A percentile compares a stretch with the other conserved stretches of the same genome.
These are phyloP conservation scores for Hibiscus syriacus DNA, from an alignment of 345 rosid species.

Conservation along the genomic window DNA sequence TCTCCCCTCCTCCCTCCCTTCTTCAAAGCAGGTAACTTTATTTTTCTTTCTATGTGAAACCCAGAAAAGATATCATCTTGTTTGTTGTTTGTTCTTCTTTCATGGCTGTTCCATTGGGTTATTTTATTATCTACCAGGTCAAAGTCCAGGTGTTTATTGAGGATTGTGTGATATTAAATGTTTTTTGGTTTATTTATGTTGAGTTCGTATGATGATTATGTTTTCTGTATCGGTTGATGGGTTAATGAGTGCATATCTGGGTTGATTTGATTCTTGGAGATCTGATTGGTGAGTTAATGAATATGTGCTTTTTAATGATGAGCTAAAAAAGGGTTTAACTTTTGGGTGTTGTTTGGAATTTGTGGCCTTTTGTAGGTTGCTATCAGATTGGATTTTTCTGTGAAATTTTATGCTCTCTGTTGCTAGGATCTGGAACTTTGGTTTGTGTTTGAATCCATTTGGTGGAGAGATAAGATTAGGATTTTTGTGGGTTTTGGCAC, in stretches of 20 bases:
- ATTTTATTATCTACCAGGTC: slow-evolving; percentile 10
- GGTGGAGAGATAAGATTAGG: slow-evolving; percentile 20
- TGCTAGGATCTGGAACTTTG: slow-evolving; percentile 19
- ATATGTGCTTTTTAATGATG: background rate
- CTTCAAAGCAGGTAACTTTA: too few relatives aligned
- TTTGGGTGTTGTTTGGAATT: slow-evolving; percentile 2
- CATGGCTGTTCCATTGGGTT: slow-evolving; percentile 25
- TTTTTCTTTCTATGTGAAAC: background rate
- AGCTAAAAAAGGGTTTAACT: too few relatives aligned
- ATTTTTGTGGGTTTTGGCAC: slow-evolving; percentile 19
- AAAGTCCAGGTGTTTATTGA: background rate
- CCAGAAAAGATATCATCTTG: background rate
- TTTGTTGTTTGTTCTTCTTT: background rate
- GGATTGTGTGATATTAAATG: background rate
- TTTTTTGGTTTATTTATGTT: background rate
- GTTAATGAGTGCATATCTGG: slow-evolving; percentile 6
- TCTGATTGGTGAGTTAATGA: slow-evolving; percentile 14
- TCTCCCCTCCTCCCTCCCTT: too few relatives aligned
- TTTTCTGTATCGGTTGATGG: slow-evolving; percentile 5
- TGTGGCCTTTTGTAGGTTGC: background rate
- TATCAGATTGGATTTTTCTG: background rate
- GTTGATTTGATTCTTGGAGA: slow-evolving; percentile 15
- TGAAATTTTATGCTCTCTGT: background rate
- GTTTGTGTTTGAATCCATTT: background rate
- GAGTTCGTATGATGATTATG: background rate